Conservation (phyloP, 2,329 filamentous ascomycete genomes). For the Botrytis tulipae region DNA sequence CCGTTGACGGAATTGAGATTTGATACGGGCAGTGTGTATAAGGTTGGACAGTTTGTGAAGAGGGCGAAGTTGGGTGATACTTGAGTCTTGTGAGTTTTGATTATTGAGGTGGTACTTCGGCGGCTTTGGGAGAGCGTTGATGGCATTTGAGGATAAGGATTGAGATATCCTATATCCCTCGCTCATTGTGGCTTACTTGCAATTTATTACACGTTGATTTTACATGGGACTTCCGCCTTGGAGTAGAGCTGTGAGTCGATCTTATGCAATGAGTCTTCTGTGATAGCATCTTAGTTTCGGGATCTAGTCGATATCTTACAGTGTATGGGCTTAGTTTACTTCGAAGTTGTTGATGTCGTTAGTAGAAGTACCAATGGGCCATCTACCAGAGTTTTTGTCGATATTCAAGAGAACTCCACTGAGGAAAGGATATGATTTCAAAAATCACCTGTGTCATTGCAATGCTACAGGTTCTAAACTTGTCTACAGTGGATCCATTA, state of each 20-base stretch:
- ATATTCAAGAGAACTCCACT: neutral
- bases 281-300: neutral
- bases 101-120: neutral
- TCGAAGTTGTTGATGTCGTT: too few relatives aligned
- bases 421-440: neutral
- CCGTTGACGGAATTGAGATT: neutral
- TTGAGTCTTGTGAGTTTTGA: neutral
- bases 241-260: neutral
- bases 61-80: too few relatives aligned
- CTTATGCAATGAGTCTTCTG: neutral
- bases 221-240: neutral
- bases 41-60: neutral
- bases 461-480: neutral
- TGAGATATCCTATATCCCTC: neutral
- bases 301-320: too few relatives aligned
- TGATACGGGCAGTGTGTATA: neutral
- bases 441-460: neutral
- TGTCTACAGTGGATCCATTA: neutral
- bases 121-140: neutral
- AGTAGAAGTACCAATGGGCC: neutral
- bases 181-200: neutral
- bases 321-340: neutral
- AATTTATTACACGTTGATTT: neutral
- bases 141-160: neutral
- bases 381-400: neutral